Evolutionary conservation across 768 basidiomycete genomes (phyloP).

Genomic region (Russula virescens): DNA sequence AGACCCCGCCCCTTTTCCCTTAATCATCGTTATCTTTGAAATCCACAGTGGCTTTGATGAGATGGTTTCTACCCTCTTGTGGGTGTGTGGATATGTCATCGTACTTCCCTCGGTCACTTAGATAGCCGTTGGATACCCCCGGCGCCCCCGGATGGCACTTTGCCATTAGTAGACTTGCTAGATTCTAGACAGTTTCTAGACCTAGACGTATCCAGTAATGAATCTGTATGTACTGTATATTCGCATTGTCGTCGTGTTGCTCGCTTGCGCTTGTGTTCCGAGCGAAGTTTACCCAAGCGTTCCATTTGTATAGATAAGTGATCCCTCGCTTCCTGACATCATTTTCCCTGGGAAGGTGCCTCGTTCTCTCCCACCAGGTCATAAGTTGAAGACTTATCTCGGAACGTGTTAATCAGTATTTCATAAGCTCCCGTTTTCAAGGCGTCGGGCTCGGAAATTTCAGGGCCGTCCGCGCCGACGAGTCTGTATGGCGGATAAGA

Average conservation of each 20-base stretch:
- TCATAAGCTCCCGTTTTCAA: not conserved
- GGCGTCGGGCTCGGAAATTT: slow-evolving; percentile 1
- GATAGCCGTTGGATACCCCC: not conserved
- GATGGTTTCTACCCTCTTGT: not conserved
- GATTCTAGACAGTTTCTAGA: not conserved
- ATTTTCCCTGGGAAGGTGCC: not conserved
- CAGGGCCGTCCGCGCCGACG: not conserved
- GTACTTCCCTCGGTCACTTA: not conserved
- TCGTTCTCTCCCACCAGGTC: too few species aligned
- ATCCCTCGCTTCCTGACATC: slow-evolving; percentile 8
- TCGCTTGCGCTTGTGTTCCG: not conserved
- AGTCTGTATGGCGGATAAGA: not conserved
- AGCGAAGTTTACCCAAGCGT: not conserved
- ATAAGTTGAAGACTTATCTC: not conserved
- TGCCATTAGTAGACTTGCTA: too few species aligned
- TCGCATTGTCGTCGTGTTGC: not conserved
- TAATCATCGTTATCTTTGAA: slow-evolving; percentile 6
- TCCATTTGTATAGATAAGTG: not conserved
- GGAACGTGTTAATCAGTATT: not conserved
- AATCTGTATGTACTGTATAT: not conserved
- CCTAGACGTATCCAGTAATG: too few species aligned
- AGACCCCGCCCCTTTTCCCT: not conserved
- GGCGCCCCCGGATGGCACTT: too few species aligned
- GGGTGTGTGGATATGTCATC: slow-evolving; percentile 2
- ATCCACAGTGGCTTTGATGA: not conserved